Base-by-base conservation (phyloP, 2,329 filamentous ascomycete genomes). In the Clarireedia hainanense region DNA sequence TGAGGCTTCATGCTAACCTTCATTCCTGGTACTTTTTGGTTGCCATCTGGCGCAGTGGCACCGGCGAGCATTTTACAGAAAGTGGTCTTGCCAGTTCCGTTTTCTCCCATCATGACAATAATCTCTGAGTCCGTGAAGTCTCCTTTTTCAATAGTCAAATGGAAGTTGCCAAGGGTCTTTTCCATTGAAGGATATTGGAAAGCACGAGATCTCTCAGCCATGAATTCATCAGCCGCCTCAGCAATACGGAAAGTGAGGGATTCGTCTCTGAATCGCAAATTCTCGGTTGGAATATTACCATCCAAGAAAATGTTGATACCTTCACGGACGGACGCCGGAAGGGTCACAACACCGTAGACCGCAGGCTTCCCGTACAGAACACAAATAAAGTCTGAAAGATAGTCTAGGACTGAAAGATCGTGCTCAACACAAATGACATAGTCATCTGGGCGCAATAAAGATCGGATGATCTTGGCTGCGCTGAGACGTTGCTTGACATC, bases 241-340 rank as follows among this genome's bases (percentile, higher is more conserved):
- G 88, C 84, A 60, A 97, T 89, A 65, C 91, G 88, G 85, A 99
- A 99, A 49, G 92, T 94, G 60, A 99, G 78, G 57, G 91, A 95
- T 70, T 99, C 94, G 57, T 97, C 91, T 68, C 94, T 88, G 87
- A 99, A 97, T 66, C 94, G 91, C 75, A 99, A 74, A 76, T 99
- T 99, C 76, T 99, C 94, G 2, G 94, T 97, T 20, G 94, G 94
- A 57, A 97, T 96, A 74, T 97, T 91, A 63, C 94, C 94, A 67
- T 99, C 94, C 55, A 99, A 80, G 85, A 97, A 99, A 71, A 97
- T 95, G 72, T 96, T 97, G 84, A 97, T 96, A 74, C 91, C 94
- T 82, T 99, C 94, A 70, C 94, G 90, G 58, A 99, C 94, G 3
- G 94, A 97, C 67, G 94, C 82, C 50, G 94, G 94, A 23, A 97